A percentile compares a stretch with the other conserved stretches of the same genome.
Conservation (phyloP, 2,329 filamentous ascomycete species). For the Fusarium concolor region DNA sequence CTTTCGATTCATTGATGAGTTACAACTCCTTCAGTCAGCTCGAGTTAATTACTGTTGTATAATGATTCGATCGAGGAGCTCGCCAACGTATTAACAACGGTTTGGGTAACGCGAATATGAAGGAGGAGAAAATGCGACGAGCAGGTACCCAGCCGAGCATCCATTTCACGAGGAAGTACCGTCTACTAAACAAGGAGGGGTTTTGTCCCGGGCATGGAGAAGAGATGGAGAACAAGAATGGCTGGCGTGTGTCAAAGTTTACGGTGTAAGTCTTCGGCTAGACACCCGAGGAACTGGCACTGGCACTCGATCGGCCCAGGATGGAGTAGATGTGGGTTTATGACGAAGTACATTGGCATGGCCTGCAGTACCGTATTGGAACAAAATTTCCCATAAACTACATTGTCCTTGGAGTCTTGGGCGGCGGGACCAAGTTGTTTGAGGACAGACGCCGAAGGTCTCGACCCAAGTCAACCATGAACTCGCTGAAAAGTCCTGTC, state of each 20-base stretch:
- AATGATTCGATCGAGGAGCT: conserved; percentile 4
- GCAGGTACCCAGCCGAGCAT: conserved; percentile 17
- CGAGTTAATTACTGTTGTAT: conserved; percentile 5
- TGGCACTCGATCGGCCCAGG: conserved; percentile 39
- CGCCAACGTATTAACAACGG: conserved; percentile 5
- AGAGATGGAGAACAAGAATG: conserved; percentile 28
- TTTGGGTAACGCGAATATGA: conserved; percentile 7
- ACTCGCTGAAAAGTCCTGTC: conserved; percentile 1
- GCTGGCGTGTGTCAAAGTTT: conserved; percentile 32
- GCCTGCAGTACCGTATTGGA: conserved; percentile 8
- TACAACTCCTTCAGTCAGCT: background rate
- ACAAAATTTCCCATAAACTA: background rate
- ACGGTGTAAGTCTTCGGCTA: conserved; percentile 24
- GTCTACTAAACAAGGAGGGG: conserved; percentile 28
- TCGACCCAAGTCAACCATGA: conserved; percentile 6
- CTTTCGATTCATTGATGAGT: background rate
- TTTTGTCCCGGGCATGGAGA: conserved; percentile 28
- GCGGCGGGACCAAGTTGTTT: background rate
- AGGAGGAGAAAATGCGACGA: conserved; percentile 18
- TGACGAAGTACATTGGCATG: conserved; percentile 25
- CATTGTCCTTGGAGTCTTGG: too few relatives aligned
- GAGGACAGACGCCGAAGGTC: conserved; percentile 3
- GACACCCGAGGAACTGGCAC: conserved; percentile 42
- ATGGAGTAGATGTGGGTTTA: conserved; percentile 30
- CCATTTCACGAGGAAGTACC: conserved; percentile 13